These are phyloP conservation scores for Funneliformis mosseae DNA, from an alignment of 192 early-diverging fungal genomes.

Conservation along the genomic window DNA sequence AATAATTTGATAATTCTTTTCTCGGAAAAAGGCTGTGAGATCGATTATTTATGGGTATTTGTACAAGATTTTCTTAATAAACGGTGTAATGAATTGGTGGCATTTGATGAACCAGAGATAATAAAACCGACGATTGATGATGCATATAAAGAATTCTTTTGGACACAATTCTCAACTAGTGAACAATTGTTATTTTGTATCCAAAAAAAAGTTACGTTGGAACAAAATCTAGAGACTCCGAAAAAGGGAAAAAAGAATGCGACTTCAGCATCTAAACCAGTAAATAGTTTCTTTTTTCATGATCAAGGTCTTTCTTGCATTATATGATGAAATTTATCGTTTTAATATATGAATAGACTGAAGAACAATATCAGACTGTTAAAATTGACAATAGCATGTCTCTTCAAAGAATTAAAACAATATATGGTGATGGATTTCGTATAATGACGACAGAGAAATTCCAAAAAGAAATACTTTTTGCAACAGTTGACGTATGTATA, in stretches of 20 bases:
- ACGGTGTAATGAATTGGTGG: slow-evolving; percentile 34
- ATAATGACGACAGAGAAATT: slow-evolving; percentile 39
- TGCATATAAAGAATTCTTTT: slow-evolving; percentile 9
- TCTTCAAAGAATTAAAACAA: background rate
- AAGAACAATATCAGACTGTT: background rate
- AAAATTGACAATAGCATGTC: background rate
- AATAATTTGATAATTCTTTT: background rate
- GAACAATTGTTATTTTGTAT: background rate
- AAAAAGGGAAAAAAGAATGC: background rate
- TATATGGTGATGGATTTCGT: slow-evolving; percentile 33
- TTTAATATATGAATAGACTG: background rate
- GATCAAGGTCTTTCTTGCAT: slow-evolving; percentile 13
- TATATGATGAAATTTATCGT: background rate
- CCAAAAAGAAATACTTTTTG: slow-evolving; percentile 43
- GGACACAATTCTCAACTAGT: slow-evolving; percentile 1
- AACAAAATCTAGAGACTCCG: background rate
- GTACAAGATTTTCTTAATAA: slow-evolving; percentile 25
- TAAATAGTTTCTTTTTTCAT: background rate
- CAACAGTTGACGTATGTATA: slow-evolving; percentile 44
- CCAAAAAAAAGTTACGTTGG: background rate
- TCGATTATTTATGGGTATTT: slow-evolving; percentile 30
- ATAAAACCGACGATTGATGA: background rate
- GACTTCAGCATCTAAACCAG: background rate
- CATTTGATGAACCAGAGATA: slow-evolving; percentile 18
- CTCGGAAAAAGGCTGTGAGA: background rate